A percentile compares a stretch with the other conserved stretches of the same genome.
Conservation (phyloP, 257 asterid genomes). For the Datura wrightii region DNA sequence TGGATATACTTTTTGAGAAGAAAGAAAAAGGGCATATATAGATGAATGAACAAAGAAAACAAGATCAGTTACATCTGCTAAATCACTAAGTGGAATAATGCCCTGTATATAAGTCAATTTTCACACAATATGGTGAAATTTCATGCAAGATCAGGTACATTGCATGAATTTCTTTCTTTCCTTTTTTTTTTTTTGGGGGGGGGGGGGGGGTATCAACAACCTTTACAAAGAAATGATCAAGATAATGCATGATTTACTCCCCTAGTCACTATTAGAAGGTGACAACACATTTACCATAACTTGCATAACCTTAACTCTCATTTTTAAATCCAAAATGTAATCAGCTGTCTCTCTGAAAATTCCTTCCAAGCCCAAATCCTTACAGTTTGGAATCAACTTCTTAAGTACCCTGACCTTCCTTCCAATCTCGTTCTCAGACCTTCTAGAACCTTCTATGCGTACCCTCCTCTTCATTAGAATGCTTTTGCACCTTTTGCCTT, state of each 20-base stretch:
- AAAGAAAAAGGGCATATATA: background rate
- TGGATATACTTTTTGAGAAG: background rate
- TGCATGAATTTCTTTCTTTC: background rate
- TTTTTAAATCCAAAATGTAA: conserved; percentile 61
- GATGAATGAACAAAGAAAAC: conserved; percentile 1
- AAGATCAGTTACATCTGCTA: background rate
- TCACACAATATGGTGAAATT: background rate
- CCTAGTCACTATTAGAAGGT: conserved; percentile 11
- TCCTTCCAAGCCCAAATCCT: conserved; percentile 51
- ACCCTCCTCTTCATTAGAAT: conserved; percentile 49
- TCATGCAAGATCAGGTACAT: background rate
- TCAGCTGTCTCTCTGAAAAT: conserved; percentile 66
- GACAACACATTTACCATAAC: conserved; percentile 52
- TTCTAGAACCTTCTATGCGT: conserved; percentile 37
- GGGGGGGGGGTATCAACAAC: conserved; percentile 8
- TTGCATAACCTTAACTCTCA: conserved; percentile 64
- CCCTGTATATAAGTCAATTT: background rate
- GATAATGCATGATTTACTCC: background rate
- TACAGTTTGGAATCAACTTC: conserved; percentile 61
- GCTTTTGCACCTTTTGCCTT: conserved; percentile 35
- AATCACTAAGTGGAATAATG: background rate
- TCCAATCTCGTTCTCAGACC: conserved; percentile 36
- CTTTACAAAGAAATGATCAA: conserved; percentile 5
- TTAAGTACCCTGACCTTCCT: conserved; percentile 61
- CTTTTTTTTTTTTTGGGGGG: background rate